These are phyloP conservation scores for Pestalotiopsis sp. DNA, from an alignment of 2,329 filamentous ascomycete species.

Conservation along the genomic window DNA sequence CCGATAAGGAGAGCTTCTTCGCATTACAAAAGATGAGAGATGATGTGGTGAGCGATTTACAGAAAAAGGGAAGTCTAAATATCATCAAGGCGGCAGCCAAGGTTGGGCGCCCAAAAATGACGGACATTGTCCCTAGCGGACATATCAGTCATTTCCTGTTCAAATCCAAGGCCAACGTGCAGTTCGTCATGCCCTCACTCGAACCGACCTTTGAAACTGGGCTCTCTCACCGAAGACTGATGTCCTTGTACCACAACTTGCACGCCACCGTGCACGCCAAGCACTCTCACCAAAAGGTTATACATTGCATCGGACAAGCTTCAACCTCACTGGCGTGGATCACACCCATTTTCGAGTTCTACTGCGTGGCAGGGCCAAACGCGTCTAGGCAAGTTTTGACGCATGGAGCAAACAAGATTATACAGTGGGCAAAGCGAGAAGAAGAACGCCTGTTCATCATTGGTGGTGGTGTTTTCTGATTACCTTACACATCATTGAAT, in stretches of 20 bases:
- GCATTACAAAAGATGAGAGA: slow-evolving; percentile 76
- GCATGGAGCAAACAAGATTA: slow-evolving; percentile 84
- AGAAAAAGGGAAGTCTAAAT: slow-evolving; percentile 74
- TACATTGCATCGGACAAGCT: slow-evolving; percentile 77
- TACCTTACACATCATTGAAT: no score
- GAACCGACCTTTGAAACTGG: slow-evolving; percentile 65
- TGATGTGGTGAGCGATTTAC: slow-evolving; percentile 68
- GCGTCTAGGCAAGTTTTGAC: slow-evolving; percentile 68
- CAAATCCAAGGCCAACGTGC: slow-evolving; percentile 92
- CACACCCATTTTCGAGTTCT: slow-evolving; percentile 90
- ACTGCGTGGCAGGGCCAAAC: slow-evolving; percentile 86
- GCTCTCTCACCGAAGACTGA: slow-evolving; percentile 69
- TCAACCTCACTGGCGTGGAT: slow-evolving; percentile 86
- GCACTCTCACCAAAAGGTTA: slow-evolving; percentile 81
- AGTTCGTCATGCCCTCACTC: slow-evolving; percentile 90
- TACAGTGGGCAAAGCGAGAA: slow-evolving; percentile 89
- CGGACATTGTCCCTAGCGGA: slow-evolving; percentile 79
- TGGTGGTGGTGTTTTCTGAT: slow-evolving; percentile 83
- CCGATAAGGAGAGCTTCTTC: slow-evolving; percentile 93
- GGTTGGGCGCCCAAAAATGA: slow-evolving; percentile 70
- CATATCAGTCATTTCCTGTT: slow-evolving; percentile 91
- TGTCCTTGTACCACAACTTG: slow-evolving; percentile 83
- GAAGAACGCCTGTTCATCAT: slow-evolving; percentile 96
- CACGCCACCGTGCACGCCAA: slow-evolving; percentile 86
- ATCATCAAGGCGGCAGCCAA: slow-evolving; percentile 74